Conservation (phyloP, 75 land plant genomes). For the Sequoia sempervirens region DNA sequence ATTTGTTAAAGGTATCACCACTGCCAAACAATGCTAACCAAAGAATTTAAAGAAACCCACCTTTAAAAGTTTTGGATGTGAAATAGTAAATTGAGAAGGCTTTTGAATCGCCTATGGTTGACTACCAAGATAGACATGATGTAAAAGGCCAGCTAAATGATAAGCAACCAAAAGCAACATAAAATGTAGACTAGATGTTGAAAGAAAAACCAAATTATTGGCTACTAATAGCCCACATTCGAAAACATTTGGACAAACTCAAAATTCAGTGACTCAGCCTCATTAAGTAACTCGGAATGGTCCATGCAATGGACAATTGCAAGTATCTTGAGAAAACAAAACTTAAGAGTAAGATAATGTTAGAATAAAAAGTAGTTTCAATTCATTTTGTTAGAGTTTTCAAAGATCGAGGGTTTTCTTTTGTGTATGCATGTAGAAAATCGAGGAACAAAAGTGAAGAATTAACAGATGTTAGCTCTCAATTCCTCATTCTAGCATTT, state of each 20-base stretch:
- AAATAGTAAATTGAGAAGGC: no score
- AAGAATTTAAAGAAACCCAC: not conserved
- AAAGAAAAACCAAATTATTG: not conserved
- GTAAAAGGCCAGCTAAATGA: not conserved
- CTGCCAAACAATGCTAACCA: not conserved
- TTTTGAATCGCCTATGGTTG: not conserved
- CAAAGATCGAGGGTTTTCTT: not conserved
- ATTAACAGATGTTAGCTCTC: no score
- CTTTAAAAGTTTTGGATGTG: not conserved
- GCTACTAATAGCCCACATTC: not conserved
- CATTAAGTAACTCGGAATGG: not conserved
- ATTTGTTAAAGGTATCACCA: no score
- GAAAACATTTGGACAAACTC: not conserved
- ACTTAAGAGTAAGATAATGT: not conserved
- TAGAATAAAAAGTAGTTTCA: not conserved
- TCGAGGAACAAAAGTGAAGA: no score
- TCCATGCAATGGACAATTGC: not conserved
- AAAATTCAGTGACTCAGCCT: not conserved
- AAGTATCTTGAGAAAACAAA: not conserved
- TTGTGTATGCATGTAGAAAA: not conserved
- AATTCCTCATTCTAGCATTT: no score
- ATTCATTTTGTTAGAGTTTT: no score
- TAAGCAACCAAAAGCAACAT: not conserved
- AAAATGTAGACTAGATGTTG: not conserved
- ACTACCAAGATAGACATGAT: not conserved